Evolutionary conservation across 768 basidiomycete genomes (phyloP).

Genomic region (Coprinopsis cinerea): DNA sequence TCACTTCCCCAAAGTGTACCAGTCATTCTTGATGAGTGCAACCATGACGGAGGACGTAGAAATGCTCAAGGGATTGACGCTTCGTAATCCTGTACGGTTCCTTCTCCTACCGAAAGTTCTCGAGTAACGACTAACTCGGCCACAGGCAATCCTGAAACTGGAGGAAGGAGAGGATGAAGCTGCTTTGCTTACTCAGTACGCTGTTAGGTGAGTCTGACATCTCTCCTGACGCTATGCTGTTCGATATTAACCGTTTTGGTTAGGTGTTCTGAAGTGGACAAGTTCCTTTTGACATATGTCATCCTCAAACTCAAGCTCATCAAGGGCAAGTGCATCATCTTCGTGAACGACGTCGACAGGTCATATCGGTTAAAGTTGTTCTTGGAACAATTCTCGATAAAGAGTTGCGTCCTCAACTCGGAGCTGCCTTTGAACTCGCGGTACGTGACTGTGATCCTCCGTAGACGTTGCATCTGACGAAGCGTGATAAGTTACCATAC

Average conservation of each 20-base stretch:
- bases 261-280: conserved; percentile 91
- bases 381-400: conserved; percentile 95
- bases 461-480: too few species aligned
- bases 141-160: conserved; percentile 75
- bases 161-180: conserved; percentile 86
- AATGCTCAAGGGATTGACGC: conserved; percentile 76
- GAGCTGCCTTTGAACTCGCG: conserved; percentile 94
- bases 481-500: conserved; percentile 94
- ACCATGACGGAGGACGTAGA: conserved; percentile 97
- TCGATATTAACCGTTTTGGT: conserved; percentile 7
- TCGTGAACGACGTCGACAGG: conserved; percentile 94
- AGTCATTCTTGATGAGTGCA: conserved; percentile 94
- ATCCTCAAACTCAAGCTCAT: conserved; percentile 95
- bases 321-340: conserved; percentile 93
- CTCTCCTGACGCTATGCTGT: not conserved
- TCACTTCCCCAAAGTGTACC: conserved; percentile 76
- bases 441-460: conserved; percentile 25
- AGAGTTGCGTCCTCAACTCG: conserved; percentile 92
- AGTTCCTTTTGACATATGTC: conserved; percentile 93
- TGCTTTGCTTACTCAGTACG: conserved; percentile 79
- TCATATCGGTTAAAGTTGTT: conserved; percentile 97
- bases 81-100: conserved; percentile 75
- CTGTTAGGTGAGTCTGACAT: conserved; percentile 51
- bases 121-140: not conserved
- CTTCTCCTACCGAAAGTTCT: not conserved